phyloP scores from a whole-genome alignment of 257 asterid species.

The Catharanthus roseus region DNA sequence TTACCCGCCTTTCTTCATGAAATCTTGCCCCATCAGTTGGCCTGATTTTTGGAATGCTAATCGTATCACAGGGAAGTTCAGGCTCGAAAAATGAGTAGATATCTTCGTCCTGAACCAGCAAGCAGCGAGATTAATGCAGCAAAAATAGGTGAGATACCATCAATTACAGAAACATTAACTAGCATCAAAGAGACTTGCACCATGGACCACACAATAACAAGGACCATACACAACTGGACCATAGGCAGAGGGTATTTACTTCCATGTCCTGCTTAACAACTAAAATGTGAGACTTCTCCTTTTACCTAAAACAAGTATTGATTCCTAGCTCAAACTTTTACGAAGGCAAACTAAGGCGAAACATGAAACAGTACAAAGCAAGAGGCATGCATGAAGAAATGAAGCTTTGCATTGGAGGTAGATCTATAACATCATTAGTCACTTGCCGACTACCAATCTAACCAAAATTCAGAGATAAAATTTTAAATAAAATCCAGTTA shows the following conservation, averaged over 20 bases:
- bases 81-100: slow-evolving; percentile 91
- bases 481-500: background rate
- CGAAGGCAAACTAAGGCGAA: background rate
- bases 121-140: background rate
- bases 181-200: background rate
- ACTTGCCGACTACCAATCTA: background rate
- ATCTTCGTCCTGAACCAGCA: slow-evolving; percentile 73
- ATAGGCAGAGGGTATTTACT: background rate
- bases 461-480: background rate
- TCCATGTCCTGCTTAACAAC: background rate
- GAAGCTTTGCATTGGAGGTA: background rate
- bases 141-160: background rate
- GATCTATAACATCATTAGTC: background rate
- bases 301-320: background rate
- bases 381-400: background rate
- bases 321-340: background rate
- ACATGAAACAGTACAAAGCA: background rate
- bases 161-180: background rate
- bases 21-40: slow-evolving; percentile 34
- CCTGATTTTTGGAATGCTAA: slow-evolving; percentile 45
- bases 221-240: too few relatives aligned
- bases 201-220: background rate
- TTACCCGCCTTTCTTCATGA: slow-evolving; percentile 35
- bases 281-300: background rate
- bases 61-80: slow-evolving; percentile 61